Conservation (phyloP, 441 rosid species). For the California macrophylla region DNA sequence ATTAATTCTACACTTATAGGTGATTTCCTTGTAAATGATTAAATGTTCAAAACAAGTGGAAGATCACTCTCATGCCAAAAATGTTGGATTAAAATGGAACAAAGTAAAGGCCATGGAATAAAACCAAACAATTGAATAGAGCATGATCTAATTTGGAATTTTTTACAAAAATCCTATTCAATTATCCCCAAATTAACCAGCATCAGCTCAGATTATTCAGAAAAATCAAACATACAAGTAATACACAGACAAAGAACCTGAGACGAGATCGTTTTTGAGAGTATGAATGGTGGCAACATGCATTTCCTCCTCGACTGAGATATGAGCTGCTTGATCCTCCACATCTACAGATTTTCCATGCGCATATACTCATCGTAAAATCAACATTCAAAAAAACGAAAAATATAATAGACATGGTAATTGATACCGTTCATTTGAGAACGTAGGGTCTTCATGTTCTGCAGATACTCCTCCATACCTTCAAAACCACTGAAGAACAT, state of each 20-base stretch:
- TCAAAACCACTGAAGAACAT: background rate
- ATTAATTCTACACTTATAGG: background rate
- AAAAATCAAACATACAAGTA: background rate
- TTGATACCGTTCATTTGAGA: slow-evolving; percentile 57
- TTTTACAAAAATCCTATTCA: background rate
- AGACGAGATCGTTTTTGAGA: slow-evolving; percentile 46
- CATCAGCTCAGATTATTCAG: background rate
- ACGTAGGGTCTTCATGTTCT: slow-evolving; percentile 52
- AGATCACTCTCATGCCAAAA: background rate
- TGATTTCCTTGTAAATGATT: background rate
- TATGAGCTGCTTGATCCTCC: slow-evolving; percentile 66
- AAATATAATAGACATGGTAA: slow-evolving; percentile 1
- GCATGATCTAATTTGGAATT: background rate
- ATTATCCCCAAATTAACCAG: background rate
- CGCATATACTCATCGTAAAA: background rate
- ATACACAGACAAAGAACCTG: background rate
- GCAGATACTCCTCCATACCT: slow-evolving; percentile 65
- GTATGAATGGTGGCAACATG: slow-evolving; percentile 45
- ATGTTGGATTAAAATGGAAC: no score
- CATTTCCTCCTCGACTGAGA: slow-evolving; percentile 60
- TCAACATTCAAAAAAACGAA: background rate
- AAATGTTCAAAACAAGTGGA: background rate
- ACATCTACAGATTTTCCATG: slow-evolving; percentile 36
- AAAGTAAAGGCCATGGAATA: background rate
- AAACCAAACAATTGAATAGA: background rate